Evolutionary conservation across 1,284 basidiomycete genomes (phyloP).

Genomic region (Trichosporon coremiiforme): DNA sequence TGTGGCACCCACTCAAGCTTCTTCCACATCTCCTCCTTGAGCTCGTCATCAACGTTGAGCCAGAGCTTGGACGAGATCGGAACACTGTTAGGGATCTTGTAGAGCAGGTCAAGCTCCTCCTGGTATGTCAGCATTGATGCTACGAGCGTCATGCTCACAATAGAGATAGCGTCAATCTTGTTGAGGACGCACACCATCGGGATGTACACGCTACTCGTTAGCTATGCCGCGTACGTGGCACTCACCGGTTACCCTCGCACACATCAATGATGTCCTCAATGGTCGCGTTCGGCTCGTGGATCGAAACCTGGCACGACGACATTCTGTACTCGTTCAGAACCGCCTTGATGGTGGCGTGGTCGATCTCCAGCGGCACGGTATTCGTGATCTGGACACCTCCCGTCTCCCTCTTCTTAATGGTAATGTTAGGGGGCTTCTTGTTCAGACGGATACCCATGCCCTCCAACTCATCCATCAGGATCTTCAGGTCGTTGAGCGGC

Average conservation of each 20-base stretch:
- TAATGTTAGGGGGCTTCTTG: conserved; percentile 88
- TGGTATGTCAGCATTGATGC: not conserved
- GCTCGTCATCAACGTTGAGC: conserved; percentile 97
- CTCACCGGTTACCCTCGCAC: conserved; percentile 83
- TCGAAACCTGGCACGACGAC: conserved; percentile 89
- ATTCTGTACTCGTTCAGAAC: conserved; percentile 87
- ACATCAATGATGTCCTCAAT: conserved; percentile 98
- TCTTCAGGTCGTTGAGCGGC: conserved; percentile 88
- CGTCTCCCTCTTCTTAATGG: conserved; percentile 89
- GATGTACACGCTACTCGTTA: conserved; percentile 76
- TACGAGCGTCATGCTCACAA: conserved; percentile 51
- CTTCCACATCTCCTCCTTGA: conserved; percentile 87
- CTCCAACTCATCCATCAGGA: conserved; percentile 91
- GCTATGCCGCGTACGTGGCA: not conserved
- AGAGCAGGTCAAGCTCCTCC: conserved; percentile 94
- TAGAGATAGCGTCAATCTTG: conserved; percentile 96
- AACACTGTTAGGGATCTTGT: conserved; percentile 80
- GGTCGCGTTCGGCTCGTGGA: conserved; percentile 89
- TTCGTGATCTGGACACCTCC: conserved; percentile 83
- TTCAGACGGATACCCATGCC: conserved; percentile 96
- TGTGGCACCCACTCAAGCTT: conserved; percentile 75
- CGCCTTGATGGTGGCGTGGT: conserved; percentile 95
- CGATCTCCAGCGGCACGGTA: conserved; percentile 95
- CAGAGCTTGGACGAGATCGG: conserved; percentile 69
- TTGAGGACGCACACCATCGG: conserved; percentile 78